Base-by-base conservation (phyloP, 768 basidiomycete species). In the Gelatoporia subvermispora region DNA sequence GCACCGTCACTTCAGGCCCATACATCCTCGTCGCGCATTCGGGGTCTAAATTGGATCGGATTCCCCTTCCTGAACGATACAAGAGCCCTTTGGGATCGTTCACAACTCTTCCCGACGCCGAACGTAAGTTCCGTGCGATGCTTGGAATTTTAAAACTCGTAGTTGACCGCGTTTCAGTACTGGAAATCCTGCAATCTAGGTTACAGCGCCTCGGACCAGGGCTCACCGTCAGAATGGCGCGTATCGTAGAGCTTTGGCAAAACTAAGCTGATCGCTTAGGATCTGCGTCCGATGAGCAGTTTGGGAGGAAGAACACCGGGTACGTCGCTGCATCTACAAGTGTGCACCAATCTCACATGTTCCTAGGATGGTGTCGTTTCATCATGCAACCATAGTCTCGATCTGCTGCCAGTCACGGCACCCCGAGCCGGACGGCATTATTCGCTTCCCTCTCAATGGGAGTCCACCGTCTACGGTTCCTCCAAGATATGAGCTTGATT, bases 191-290 rank as follows among this genome's bases (percentile, higher is more conserved):
- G 20, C 15, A 42, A 21, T 7, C 18, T 16, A 24, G 22, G 9
- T 16, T 20, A 11, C 7, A 18, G 15, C 17, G n/a, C 11, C 35
- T 46, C 11, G 45, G 45, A 10, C 20, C 45, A 4, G 45, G 45
- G 7, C 22, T 46, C 8, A 36, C 35, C 5, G 45, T 46, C 34
- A 46, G 45, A 46, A 46, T 46, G 45, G 45, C 37, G 11, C 35
- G 45, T 22, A 9, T 9, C 22, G 11, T n/a, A 13, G 17, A 17
- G 24, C 8, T 11, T 31, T 45, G 25, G 15, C 28, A 11, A 22
- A 8, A 17, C 3, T 34, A n/a, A 10, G 8, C 4, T 20, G 7
- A 5, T 5, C 28, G 28, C 28, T 31, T 13, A 31, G 5, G 13
- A 31, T 7, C 5, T 13, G 13, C 5, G 13, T 31, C n/a, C 7